Percentiles rank a stretch among this genome's conserved stretches.
Evolutionary conservation across 345 rosid genomes (phyloP).

Genomic region (sweet orange (Citrus sinensis)): DNA sequence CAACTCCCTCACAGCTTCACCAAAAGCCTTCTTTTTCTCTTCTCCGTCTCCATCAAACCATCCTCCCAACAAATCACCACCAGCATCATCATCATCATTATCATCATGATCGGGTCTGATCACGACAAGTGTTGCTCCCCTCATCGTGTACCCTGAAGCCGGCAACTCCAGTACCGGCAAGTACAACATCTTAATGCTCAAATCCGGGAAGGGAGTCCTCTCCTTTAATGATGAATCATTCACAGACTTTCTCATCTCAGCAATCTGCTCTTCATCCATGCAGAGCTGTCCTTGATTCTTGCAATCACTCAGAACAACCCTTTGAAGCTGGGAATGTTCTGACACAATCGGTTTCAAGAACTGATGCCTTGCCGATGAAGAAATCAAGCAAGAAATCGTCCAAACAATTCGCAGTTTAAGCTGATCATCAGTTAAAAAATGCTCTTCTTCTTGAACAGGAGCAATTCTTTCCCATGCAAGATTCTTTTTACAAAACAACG

Average conservation of each 20-base stretch:
- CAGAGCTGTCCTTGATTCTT: slow-evolving; percentile 30
- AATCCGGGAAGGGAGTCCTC: slow-evolving; percentile 35
- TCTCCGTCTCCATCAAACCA: slow-evolving; percentile 14
- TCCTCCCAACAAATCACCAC: neutral
- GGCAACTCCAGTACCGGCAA: slow-evolving; percentile 38
- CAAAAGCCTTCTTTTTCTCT: slow-evolving; percentile 19
- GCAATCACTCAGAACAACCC: slow-evolving; percentile 24
- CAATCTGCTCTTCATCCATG: slow-evolving; percentile 26
- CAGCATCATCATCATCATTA: neutral
- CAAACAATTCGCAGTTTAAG: slow-evolving; percentile 27
- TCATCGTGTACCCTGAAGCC: slow-evolving; percentile 31
- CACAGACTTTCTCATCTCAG: slow-evolving; percentile 23
- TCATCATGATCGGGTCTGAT: slow-evolving; percentile 26
- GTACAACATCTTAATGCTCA: slow-evolving; percentile 35
- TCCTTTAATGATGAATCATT: neutral
- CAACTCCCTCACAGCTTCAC: slow-evolving; percentile 41
- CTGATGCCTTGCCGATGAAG: slow-evolving; percentile 34
- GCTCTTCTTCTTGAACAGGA: neutral
- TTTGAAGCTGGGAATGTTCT: slow-evolving; percentile 23
- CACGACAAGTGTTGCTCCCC: slow-evolving; percentile 40
- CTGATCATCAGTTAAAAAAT: slow-evolving; percentile 18
- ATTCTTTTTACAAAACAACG: slow-evolving; percentile 13
- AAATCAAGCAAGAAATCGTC: slow-evolving; percentile 38
- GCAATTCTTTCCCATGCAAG: neutral
- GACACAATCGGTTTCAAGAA: slow-evolving; percentile 23